Evolutionary conservation across 371 early-diverging fungal species (phyloP).

Genomic region (Funneliformis caledonium): DNA sequence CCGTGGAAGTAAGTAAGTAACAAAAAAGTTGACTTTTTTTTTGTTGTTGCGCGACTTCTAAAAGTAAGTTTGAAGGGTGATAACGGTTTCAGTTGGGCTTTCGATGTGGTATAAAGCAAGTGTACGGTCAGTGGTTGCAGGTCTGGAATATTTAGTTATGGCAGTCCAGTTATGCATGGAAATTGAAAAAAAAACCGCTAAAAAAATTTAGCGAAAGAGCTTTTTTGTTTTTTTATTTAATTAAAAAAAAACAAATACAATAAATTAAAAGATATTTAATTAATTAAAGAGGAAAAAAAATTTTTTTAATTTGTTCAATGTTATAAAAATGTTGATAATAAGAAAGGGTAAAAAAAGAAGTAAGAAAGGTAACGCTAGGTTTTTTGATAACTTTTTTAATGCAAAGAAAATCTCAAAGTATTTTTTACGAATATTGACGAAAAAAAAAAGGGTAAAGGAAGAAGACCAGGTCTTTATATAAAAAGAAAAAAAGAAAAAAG

Average conservation of each 20-base stretch:
- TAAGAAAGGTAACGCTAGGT: too few species aligned
- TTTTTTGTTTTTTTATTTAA: background rate
- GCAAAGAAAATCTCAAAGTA: too few species aligned
- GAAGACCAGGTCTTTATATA: too few species aligned
- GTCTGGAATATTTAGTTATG: constrained; percentile 36
- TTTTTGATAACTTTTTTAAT: too few species aligned
- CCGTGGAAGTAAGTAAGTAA: too few species aligned
- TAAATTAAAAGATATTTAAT: background rate
- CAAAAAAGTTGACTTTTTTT: background rate
- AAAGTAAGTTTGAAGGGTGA: background rate
- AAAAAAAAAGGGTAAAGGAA: too few species aligned
- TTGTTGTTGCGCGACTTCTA: constrained; percentile 6
- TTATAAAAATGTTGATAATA: too few species aligned
- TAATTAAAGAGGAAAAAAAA: background rate
- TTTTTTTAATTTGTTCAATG: background rate
- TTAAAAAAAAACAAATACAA: background rate
- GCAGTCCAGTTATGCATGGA: constrained; percentile 39
- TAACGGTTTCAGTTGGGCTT: constrained; percentile 31
- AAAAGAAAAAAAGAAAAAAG: too few species aligned
- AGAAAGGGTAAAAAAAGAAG: background rate
- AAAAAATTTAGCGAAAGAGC: background rate
- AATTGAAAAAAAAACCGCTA: background rate
- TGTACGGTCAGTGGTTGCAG: constrained; percentile 35
- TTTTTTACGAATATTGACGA: too few species aligned
- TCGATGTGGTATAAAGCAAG: constrained; percentile 41